phyloP scores from a whole-genome alignment of 176 grass and related monocot genomes.

The Phyllostachys edulis region DNA sequence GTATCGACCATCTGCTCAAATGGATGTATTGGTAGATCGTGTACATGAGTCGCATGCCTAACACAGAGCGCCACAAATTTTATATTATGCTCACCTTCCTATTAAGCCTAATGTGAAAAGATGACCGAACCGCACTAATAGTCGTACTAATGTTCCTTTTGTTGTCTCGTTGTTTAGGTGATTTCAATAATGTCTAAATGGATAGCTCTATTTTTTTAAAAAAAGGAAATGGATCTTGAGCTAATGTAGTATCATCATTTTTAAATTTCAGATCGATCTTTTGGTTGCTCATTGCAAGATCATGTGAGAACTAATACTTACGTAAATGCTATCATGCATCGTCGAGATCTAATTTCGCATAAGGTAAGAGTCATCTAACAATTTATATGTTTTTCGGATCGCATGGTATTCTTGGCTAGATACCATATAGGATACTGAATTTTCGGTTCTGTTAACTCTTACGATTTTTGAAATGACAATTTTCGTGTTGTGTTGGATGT shows the following conservation, averaged over 20 bases:
- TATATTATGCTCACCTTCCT: neutral
- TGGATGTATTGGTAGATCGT: neutral
- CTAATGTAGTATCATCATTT: conserved; percentile 17
- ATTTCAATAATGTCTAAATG: conserved; percentile 7
- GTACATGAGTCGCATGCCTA: neutral
- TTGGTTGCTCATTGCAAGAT: conserved; percentile 62
- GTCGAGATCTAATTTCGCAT: conserved; percentile 78
- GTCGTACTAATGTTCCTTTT: neutral
- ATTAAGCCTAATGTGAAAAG: conserved; percentile 14
- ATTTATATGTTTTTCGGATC: conserved; percentile 22
- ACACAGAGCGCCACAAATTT: neutral
- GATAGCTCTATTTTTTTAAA: neutral
- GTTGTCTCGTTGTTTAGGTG: conserved; percentile 14
- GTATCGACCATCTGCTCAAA: neutral
- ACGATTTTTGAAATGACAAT: conserved; percentile 16
- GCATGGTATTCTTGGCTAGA: conserved; percentile 21
- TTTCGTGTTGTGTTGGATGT: conserved; percentile 96
- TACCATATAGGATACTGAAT: neutral
- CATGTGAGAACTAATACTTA: conserved; percentile 84
- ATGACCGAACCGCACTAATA: conserved; percentile 4
- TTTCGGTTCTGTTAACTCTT: conserved; percentile 25
- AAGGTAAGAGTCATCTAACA: conserved; percentile 53
- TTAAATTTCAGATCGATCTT: conserved; percentile 33
- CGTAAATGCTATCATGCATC: conserved; percentile 81
- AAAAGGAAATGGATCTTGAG: neutral